Evolutionary conservation across 495 filamentous ascomycete species (phyloP).

Genomic region (Podospora bellae-mahoneyi): DNA sequence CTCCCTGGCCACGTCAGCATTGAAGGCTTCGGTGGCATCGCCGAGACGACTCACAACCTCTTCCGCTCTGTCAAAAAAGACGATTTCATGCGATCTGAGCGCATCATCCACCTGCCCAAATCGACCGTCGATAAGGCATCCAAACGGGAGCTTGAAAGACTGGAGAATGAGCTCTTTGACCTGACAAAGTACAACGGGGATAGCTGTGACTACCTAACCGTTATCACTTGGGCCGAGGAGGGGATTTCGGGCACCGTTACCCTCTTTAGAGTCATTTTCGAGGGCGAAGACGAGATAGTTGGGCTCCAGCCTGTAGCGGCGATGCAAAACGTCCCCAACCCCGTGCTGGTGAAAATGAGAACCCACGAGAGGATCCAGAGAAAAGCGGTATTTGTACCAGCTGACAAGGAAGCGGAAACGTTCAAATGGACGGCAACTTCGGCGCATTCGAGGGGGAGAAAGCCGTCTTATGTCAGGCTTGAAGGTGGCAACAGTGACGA

Average conservation of each 20-base stretch:
- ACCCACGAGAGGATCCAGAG: constrained; percentile 23
- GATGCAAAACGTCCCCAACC: constrained; percentile 28
- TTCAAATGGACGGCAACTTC: constrained; percentile 28
- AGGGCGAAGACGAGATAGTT: constrained; percentile 6
- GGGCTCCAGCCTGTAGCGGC: constrained; percentile 27
- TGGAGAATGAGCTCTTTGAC: constrained; percentile 31
- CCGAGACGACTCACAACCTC: constrained; percentile 26
- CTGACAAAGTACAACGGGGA: constrained; percentile 25
- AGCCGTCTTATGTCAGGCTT: constrained; percentile 25
- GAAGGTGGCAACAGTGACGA: not conserved
- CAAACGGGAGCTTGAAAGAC: constrained; percentile 23
- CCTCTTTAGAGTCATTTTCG: constrained; percentile 23
- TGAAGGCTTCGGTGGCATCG: constrained; percentile 28
- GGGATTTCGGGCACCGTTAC: constrained; percentile 21
- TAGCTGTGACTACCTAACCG: constrained; percentile 22
- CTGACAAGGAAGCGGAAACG: constrained; percentile 17
- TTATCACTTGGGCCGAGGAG: constrained; percentile 27
- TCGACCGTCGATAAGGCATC: not conserved
- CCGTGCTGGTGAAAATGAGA: constrained; percentile 25
- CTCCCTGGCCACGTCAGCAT: constrained; percentile 25
- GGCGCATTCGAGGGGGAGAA: not conserved
- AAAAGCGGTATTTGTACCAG: constrained; percentile 26
- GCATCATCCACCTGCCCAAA: constrained; percentile 18
- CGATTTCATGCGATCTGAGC: constrained; percentile 28
- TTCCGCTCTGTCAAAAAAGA: constrained; percentile 26